Percentiles rank a stretch among this genome's conserved stretches.
phyloP scores from a whole-genome alignment of 2,329 filamentous ascomycete species.

The Neonectria magnoliae region DNA sequence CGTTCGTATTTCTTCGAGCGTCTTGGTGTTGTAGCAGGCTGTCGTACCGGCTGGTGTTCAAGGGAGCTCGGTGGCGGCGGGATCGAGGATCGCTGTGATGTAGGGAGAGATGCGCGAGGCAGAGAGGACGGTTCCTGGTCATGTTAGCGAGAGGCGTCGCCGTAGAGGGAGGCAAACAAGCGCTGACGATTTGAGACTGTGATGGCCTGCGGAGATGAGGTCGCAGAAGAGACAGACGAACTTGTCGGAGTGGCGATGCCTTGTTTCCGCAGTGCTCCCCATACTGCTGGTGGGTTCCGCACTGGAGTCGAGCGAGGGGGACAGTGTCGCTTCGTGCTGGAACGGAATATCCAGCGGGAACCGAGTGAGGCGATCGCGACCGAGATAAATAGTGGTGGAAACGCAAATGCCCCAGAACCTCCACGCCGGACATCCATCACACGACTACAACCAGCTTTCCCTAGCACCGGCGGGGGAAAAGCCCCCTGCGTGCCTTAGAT shows the following conservation, averaged over 20 bases:
- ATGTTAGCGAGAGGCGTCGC: constrained; percentile 4
- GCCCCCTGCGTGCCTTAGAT: background rate
- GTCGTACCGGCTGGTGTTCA: constrained; percentile 35
- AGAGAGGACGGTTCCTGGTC: constrained; percentile 48
- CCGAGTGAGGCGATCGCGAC: constrained; percentile 27
- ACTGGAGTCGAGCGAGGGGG: background rate
- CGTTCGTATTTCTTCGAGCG: background rate
- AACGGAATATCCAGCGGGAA: constrained; percentile 19
- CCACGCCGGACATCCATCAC: background rate
- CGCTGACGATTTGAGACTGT: constrained; percentile 24
- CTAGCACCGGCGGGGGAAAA: background rate
- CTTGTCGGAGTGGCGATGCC: background rate
- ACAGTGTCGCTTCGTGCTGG: background rate
- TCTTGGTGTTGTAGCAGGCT: constrained; percentile 23
- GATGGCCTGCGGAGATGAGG: background rate
- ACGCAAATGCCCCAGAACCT: background rate
- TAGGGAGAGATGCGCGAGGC: constrained; percentile 37
- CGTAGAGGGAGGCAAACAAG: rapidly evolving
- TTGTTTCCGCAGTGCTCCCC: background rate
- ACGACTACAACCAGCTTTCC: background rate
- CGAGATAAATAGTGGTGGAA: constrained; percentile 31
- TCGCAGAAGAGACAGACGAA: background rate
- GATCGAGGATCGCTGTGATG: constrained; percentile 43
- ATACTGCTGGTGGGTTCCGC: background rate
- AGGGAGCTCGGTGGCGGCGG: constrained; percentile 29